These are phyloP conservation scores for Malus orientalis DNA, from an alignment of 306 rosid species.

Conservation along the genomic window DNA sequence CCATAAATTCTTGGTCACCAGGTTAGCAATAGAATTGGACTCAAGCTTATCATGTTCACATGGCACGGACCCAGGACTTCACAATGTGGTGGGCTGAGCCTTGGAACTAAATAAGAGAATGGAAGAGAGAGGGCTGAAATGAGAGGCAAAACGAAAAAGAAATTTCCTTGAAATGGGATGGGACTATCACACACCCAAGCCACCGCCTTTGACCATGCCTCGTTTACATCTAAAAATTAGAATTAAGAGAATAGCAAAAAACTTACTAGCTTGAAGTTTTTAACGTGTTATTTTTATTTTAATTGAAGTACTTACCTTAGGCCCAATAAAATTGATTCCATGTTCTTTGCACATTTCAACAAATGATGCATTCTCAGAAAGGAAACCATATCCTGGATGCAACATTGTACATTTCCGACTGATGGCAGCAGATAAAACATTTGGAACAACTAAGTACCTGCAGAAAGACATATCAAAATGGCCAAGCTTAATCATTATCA, in stretches of 20 bases:
- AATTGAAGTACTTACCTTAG: conserved; percentile 49
- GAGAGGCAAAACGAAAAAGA: neutral
- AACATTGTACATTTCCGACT: conserved; percentile 79
- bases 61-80: neutral
- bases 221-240: neutral
- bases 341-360: conserved; percentile 93
- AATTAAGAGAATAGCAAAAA: neutral
- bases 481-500: neutral
- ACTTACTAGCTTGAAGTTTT: neutral
- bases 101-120: neutral
- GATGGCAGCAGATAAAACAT: conserved; percentile 81
- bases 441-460: conserved; percentile 79
- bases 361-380: conserved; percentile 88
- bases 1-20: neutral
- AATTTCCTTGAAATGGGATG: neutral
- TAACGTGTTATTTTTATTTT: neutral
- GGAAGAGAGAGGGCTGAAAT: neutral
- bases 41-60: neutral
- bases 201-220: neutral
- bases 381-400: conserved; percentile 99
- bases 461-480: conserved; percentile 11
- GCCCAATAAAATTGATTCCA: conserved; percentile 94
- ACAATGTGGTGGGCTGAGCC: neutral
- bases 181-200: neutral
- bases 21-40: neutral